phyloP scores from a whole-genome alignment of 306 rosid genomes.

The Cucurbita ficifolia region DNA sequence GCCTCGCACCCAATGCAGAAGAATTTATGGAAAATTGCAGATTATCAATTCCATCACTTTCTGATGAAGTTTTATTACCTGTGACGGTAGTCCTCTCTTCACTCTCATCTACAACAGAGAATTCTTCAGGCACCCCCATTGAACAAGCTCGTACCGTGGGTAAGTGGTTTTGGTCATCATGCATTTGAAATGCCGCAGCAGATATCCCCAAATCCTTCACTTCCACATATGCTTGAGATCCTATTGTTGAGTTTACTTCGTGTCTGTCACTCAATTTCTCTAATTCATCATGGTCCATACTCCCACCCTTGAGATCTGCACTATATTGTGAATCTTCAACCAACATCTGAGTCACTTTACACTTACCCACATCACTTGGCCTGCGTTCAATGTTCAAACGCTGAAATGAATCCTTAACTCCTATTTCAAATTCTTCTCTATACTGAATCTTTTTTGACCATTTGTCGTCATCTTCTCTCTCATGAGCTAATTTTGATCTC shows the following conservation, averaged over 20 bases:
- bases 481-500: constrained; percentile 11
- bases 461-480: constrained; percentile 10
- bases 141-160: constrained; percentile 14
- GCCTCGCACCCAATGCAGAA: constrained; percentile 11
- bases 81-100: constrained; percentile 12
- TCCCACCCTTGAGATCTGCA: constrained; percentile 12
- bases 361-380: constrained; percentile 15
- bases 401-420: constrained; percentile 14
- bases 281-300: constrained; percentile 6
- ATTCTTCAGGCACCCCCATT: constrained; percentile 17
- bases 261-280: constrained; percentile 13
- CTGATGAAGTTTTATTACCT: constrained; percentile 19
- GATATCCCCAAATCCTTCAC: constrained; percentile 8
- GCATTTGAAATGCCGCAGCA: constrained; percentile 14
- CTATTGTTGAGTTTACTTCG: constrained; percentile 14
- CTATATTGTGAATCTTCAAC: constrained; percentile 15
- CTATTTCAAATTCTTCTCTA: constrained; percentile 13
- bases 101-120: constrained; percentile 18
- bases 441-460: constrained; percentile 11
- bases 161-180: constrained; percentile 13
- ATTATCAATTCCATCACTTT: constrained; percentile 17
- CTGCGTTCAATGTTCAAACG: constrained; percentile 16
- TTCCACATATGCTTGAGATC: constrained; percentile 13
- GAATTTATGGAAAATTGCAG: constrained; percentile 2
- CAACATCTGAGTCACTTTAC: constrained; percentile 13